Conservation (phyloP, 805 yeast genomes). For the Vanderwaltozyma tropicalis region DNA sequence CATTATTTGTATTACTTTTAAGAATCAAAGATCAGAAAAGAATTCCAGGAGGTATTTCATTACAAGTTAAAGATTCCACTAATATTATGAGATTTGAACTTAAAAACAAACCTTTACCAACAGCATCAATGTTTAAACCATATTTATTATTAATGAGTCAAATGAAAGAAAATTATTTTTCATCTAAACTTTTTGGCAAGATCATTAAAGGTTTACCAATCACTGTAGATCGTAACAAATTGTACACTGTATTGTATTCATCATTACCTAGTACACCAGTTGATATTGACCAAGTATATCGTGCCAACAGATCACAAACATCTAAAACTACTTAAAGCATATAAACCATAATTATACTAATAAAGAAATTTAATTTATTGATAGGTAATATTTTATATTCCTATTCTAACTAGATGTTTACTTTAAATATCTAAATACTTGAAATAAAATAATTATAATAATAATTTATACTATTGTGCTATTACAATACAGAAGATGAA, state of each 20-base stretch:
- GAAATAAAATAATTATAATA: neutral
- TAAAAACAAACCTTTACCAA: conserved; percentile 36
- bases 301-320: neutral
- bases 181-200: conserved; percentile 31
- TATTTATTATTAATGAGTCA: conserved; percentile 33
- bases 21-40: conserved; percentile 70
- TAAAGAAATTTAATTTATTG: neutral
- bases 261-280: conserved; percentile 38
- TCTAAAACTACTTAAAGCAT: neutral
- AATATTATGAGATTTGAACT: conserved; percentile 22
- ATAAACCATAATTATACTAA: neutral
- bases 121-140: conserved; percentile 39
- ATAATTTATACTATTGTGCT: conserved; percentile 4
- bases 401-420: too few species aligned
- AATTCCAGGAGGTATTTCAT: conserved; percentile 48
- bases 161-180: conserved; percentile 34
- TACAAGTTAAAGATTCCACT: conserved; percentile 4
- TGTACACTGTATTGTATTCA: conserved; percentile 44
- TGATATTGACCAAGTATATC: conserved; percentile 10
- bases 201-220: conserved; percentile 37
- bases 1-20: conserved; percentile 71
- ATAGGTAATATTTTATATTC: too few species aligned
- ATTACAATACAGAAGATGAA: conserved; percentile 10
- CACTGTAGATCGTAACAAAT: conserved; percentile 36
- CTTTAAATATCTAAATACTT: too few species aligned